A percentile compares a stretch with the other conserved stretches of the same genome.
Conservation (phyloP, 2,329 filamentous ascomycete species). For the Aspergillus felis region DNA sequence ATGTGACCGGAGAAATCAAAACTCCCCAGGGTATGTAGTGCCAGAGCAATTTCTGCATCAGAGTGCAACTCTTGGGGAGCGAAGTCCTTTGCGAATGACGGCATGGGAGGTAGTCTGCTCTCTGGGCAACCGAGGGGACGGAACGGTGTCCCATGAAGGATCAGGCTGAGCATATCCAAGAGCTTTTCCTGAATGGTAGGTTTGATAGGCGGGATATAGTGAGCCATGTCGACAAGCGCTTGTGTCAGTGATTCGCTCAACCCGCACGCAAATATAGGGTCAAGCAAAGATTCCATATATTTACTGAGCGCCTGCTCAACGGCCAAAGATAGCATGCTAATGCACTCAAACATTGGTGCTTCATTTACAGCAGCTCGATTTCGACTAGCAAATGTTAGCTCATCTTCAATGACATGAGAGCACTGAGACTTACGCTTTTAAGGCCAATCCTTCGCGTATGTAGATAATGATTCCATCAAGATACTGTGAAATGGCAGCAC, state of each 20-base stretch:
- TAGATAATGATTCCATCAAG: conserved; percentile 91
- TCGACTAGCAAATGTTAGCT: conserved; percentile 40
- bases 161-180: conserved; percentile 89
- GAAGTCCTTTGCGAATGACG: conserved; percentile 82
- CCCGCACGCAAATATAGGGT: conserved; percentile 95
- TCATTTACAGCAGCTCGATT: conserved; percentile 57
- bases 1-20: conserved; percentile 92
- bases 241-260: conserved; percentile 91
- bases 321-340: conserved; percentile 91
- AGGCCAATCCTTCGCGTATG: conserved; percentile 82
- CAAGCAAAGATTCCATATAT: conserved; percentile 92
- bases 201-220: conserved; percentile 95
- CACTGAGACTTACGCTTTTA: conserved; percentile 58
- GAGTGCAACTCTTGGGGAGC: conserved; percentile 77
- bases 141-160: conserved; percentile 88
- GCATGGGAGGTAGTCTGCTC: conserved; percentile 75
- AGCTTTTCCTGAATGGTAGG: conserved; percentile 89
- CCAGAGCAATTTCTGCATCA: conserved; percentile 85
- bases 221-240: conserved; percentile 95
- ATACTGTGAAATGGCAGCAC: conserved; percentile 90
- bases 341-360: conserved; percentile 89
- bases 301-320: conserved; percentile 97
- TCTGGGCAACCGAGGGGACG: conserved; percentile 87
- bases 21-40: conserved; percentile 91
- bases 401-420: conserved; percentile 4